Evolutionary conservation across 331 rosid species (phyloP), one percentile per base, ranked within the genome.

Genomic region (Prunus yedoensis): DNA sequence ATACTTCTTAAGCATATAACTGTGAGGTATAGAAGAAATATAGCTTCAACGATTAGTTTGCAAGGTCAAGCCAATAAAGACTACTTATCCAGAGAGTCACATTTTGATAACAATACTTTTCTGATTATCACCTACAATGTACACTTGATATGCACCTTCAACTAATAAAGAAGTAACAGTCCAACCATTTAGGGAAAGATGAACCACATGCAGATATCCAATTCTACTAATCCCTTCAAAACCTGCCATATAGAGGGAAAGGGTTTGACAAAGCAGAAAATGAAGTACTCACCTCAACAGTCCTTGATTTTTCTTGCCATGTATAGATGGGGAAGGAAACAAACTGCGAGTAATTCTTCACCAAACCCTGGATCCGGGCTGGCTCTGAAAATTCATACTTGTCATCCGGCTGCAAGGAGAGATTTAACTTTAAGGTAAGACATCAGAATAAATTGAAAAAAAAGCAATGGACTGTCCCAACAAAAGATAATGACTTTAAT

Each of bases 241-340:
- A 49, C 67, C 67, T 66, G 65, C 73, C 17, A 13, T 6, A 53
- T 7, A 60, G 20, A 12, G 68, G 61, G 20, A 56, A 53, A 15
- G 1, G 46, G 43, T 28, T 46, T 57, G 43, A 30, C 20, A 4
- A n/a, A 59, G 57, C 12, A 64, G 62, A 69, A 35, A 66, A 73
- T 78, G 64, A 11, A 68, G 73, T 28, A 8, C 82, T 76, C 76
- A 89, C 99, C 99, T 95, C 99, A 47, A 91, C 90, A 32, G 97
- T 92, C 78, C 84, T 86, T 52, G 99, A 88, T 60, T 95, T 95
- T 83, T 95, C 99, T 83, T 89, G 91, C 99, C 99, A 95, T 65
- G 98, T 92, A 54, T 77, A 95, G 74, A 95, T 95, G 53, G 99
- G 99, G 86, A 95, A 92, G 77, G 99, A 95, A 77, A 95, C 98